Base-by-base conservation (phyloP, 1,284 basidiomycete genomes). In the Ganoderma sinense region DNA sequence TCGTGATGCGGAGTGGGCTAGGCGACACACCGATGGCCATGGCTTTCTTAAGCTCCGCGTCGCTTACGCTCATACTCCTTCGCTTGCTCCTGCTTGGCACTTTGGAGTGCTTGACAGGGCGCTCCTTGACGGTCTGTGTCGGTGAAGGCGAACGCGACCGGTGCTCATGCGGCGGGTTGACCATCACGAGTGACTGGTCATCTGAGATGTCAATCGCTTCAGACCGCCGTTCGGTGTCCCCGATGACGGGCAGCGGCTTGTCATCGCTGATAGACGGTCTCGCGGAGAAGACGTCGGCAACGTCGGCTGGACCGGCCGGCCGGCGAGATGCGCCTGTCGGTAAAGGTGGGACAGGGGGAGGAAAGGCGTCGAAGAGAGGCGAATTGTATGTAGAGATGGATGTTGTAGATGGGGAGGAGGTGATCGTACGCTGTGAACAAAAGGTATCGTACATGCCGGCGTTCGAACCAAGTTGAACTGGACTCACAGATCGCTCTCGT, bases 31-130 rank as follows among this genome's bases (percentile, higher is more conserved):
- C 70, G 39, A 83, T 81, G 8, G 80, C 69, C 71, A 84, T 82
- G 4, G 82, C 78, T 71, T 85, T 86, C 78, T 88, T 86, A 59
- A 88, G 75, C 66, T 93, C 92, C 11, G 86, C 84, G 75, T 93
- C 90, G 64, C 90, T 86, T 55, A 93, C 88, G 74, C 92, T 93
- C 88, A 91, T 89, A 78, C 92, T 94, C 72, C 93, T 83, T 74
- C 91, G 87, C 74, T 90, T 91, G 71, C 79, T 82, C 58, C 84
- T 81, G 33, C 74, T 74, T 41, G 80, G 82, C 26, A 79, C 78
- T 20, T 76, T 75, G 8, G 76, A 10, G 43, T 73, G 70, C 56
- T 72, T 75, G 29, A 67, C 69, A 56, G 72, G 69, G 4, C 69
- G 72, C 62, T 70, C 70, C 36, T 73, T 78, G 66, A 78, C 75